These are phyloP conservation scores for Cylindrodendrum hubeiense DNA, from an alignment of 2,329 filamentous ascomycete genomes.

Conservation along the genomic window DNA sequence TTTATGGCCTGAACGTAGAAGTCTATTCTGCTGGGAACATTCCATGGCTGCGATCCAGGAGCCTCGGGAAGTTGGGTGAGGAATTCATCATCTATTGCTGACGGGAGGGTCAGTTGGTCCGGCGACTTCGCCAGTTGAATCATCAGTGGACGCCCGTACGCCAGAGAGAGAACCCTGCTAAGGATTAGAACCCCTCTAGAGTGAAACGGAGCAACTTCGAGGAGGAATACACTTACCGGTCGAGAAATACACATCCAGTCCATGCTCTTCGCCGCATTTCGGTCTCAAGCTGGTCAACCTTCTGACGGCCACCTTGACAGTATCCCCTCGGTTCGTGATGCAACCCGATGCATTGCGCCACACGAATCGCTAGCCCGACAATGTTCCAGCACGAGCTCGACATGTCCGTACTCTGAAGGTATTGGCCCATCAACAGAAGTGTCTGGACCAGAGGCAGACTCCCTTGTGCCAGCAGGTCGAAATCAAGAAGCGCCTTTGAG, in stretches of 20 bases:
- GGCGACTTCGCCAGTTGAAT: background rate
- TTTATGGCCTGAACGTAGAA: background rate
- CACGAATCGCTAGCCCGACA: background rate
- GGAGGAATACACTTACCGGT: background rate
- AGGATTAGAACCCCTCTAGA: background rate
- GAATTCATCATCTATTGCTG: background rate
- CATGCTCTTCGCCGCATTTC: background rate
- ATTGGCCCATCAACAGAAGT: background rate
- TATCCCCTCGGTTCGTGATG: background rate
- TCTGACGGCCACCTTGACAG: background rate
- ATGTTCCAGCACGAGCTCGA: background rate
- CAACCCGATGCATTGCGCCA: background rate
- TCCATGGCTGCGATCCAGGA: background rate
- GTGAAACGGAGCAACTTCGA: background rate
- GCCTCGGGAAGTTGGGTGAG: background rate
- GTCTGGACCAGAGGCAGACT: background rate
- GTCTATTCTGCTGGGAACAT: background rate
- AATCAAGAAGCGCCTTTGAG: background rate
- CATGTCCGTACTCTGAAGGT: background rate
- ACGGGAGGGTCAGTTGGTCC: background rate
- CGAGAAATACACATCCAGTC: background rate
- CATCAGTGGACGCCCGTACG: background rate
- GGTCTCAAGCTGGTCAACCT: background rate
- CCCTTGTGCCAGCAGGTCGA: background rate
- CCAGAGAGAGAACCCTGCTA: background rate